Evolutionary conservation across 352 stramenopile species (phyloP).

Genomic region (Plasmopara muralis): DNA sequence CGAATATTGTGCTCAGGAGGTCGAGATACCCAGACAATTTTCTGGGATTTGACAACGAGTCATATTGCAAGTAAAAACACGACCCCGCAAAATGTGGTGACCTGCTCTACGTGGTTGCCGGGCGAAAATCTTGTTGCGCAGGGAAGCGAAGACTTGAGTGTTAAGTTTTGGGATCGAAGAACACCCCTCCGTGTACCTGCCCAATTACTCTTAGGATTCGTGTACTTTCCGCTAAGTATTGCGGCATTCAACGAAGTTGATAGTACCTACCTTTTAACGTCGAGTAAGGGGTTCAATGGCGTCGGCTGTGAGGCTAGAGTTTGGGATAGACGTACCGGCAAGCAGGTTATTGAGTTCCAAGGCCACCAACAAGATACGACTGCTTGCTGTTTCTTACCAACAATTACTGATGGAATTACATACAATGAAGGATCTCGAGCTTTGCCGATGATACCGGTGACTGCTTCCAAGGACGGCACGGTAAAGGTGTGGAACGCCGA

Average conservation of each 20-base stretch:
- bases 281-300: conserved; percentile 82
- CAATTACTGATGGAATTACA: conserved; percentile 3
- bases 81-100: conserved; percentile 79
- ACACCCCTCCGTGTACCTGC: conserved; percentile 36
- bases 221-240: conserved; percentile 77
- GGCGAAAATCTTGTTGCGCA: conserved; percentile 53
- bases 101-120: conserved; percentile 77
- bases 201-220: conserved; percentile 58
- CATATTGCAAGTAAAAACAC: conserved; percentile 51
- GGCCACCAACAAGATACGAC: conserved; percentile 76
- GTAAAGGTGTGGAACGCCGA: conserved; percentile 63
- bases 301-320: conserved; percentile 70
- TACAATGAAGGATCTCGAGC: conserved; percentile 4
- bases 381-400: conserved; percentile 57
- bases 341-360: conserved; percentile 45
- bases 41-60: conserved; percentile 64
- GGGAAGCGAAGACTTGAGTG: conserved; percentile 72
- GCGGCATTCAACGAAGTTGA: conserved; percentile 25
- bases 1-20: conserved; percentile 65
- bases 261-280: conserved; percentile 62
- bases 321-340: conserved; percentile 68
- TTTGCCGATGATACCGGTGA: conserved; percentile 34
- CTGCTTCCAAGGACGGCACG: conserved; percentile 73
- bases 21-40: conserved; percentile 72
- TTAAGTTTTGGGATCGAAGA: conserved; percentile 76